Conservation (phyloP, 208 protist genomes). For the Herpetomonas tarakana region DNA sequence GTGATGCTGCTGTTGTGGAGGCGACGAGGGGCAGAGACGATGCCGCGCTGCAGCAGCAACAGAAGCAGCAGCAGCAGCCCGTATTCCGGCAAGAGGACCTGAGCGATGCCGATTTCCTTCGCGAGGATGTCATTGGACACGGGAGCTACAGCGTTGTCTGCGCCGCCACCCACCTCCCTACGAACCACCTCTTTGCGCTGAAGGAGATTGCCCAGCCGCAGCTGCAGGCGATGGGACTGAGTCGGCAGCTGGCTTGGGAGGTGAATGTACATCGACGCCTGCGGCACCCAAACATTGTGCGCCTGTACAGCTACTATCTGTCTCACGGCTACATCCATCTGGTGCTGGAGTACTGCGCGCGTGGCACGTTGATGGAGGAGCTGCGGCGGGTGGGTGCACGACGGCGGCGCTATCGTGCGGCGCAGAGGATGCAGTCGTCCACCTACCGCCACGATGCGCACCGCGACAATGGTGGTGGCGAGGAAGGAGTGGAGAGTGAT, state of each 20-base stretch:
- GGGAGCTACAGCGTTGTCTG: slow-evolving; percentile 76
- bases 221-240: slow-evolving; percentile 23
- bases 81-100: slow-evolving; percentile 53
- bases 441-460: not conserved
- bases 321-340: slow-evolving; percentile 43
- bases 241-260: slow-evolving; percentile 69
- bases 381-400: slow-evolving; percentile 8
- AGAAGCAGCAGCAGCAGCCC: not conserved
- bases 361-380: slow-evolving; percentile 54
- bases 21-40: too few species aligned
- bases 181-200: slow-evolving; percentile 53
- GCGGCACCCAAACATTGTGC: slow-evolving; percentile 80
- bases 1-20: too few species aligned
- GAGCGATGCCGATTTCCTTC: slow-evolving; percentile 53
- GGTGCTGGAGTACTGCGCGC: slow-evolving; percentile 69
- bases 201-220: slow-evolving; percentile 58
- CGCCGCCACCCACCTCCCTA: slow-evolving; percentile 59
- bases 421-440: too few species aligned
- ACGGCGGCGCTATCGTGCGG: not conserved
- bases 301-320: slow-evolving; percentile 80
- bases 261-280: slow-evolving; percentile 82
- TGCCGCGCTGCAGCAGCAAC: too few species aligned
- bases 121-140: slow-evolving; percentile 53
- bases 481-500: not conserved
- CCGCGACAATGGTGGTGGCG: not conserved